Conservation (phyloP, 306 rosid species). For the Fragaria nilgerrensis region DNA sequence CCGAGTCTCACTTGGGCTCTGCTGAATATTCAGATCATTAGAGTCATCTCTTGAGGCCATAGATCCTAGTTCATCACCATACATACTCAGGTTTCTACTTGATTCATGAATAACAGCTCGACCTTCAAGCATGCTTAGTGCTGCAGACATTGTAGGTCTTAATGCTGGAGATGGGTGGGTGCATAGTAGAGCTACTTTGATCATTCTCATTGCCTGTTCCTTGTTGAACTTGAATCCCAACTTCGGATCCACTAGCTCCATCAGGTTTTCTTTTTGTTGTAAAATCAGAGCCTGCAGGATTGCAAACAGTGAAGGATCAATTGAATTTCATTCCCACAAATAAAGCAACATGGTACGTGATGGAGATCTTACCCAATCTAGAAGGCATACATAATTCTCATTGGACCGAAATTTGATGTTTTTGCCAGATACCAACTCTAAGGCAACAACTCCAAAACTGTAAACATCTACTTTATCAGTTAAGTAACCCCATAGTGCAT, state of each 20-base stretch:
- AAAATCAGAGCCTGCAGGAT: conserved; percentile 8
- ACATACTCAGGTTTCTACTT: background rate
- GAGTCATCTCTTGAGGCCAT: background rate
- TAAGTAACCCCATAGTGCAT: conserved; percentile 63
- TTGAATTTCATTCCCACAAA: background rate
- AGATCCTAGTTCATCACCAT: conserved; percentile 11
- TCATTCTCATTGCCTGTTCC: conserved; percentile 40
- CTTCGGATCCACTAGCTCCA: conserved; percentile 52
- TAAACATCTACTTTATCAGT: conserved; percentile 59
- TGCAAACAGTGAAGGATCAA: background rate
- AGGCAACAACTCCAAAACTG: conserved; percentile 56
- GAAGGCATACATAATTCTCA: conserved; percentile 54
- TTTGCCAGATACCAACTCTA: conserved; percentile 52
- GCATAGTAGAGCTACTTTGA: conserved; percentile 60
- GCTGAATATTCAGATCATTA: background rate
- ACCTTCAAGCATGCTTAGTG: conserved; percentile 67
- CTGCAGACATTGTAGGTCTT: conserved; percentile 63
- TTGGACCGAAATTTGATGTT: conserved; percentile 35
- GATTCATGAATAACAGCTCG: conserved; percentile 34
- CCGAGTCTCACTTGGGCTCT: background rate
- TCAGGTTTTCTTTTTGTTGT: conserved; percentile 28
- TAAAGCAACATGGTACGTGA: background rate
- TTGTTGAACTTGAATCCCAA: conserved; percentile 40
- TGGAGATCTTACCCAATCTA: conserved; percentile 49
- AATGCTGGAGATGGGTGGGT: conserved; percentile 42